Base-by-base conservation (phyloP, 2,329 filamentous ascomycete genomes). In the Aphanocladium album region DNA sequence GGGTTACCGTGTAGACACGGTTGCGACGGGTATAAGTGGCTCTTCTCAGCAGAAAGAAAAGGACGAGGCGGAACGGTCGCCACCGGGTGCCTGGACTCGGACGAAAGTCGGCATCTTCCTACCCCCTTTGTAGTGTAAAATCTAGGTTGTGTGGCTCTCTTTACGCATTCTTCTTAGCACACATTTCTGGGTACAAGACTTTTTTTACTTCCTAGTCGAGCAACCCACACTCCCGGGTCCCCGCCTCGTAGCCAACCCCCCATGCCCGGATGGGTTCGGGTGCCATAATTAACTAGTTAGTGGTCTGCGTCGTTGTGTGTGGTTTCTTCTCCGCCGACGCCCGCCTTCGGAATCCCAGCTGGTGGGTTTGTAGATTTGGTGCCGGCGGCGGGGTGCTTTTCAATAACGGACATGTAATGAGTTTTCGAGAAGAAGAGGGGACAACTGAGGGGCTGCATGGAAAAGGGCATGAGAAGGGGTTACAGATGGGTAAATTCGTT, bases 61-160 rank as follows among this genome's bases (percentile, higher is more conserved):
- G n/a, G n/a, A n/a, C n/a, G n/a, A n/a, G 33, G 6, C 33, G 12
- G 33, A 35, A 35, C 33, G 19, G 49, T 14, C 51, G 27, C 27
- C 9, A 51, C 7, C 16, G 43, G 30, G n/a, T 37, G 14, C 17
- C 43, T 43, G 35, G 35, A 25, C 12, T 57, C 57, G 57, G 57
- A 46, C 57, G 41, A 59, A 59, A 52, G 39, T 59, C 57, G 57
- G 57, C 49, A 53, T 59, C 17, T 59, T 51, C 23, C 16, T 39
- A 11, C 6, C 33, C 23, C 14, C 25, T 55, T 2, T 19, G 14
- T n/a, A n/a, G n/a, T n/a, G n/a, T n/a, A n/a, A n/a, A n/a, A n/a
- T n/a, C n/a, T n/a, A n/a, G n/a, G n/a, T 11, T 25, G 7, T n/a
- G n/a, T 8, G 8, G 30, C 14, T 23, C 19, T 41, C 27, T 53